phyloP scores from a whole-genome alignment of 2,329 filamentous ascomycete species.

The Exophiala mesophila region DNA sequence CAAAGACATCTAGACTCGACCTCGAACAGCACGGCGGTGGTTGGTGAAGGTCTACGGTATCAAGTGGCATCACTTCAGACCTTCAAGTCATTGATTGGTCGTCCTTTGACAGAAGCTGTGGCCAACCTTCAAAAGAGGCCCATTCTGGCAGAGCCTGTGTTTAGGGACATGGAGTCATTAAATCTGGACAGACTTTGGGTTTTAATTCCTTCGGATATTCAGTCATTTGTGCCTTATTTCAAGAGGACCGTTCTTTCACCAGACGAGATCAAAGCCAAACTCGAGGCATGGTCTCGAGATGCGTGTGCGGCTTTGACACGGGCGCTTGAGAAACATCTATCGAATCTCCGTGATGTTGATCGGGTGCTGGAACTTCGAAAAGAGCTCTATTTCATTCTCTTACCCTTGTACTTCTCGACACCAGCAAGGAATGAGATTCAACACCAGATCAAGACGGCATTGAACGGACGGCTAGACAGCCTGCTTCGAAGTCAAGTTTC shows the following conservation, averaged over 20 bases:
- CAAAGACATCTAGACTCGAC: slow-evolving; percentile 53
- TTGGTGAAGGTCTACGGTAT: slow-evolving; percentile 63
- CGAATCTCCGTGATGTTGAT: slow-evolving; percentile 60
- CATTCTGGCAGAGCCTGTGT: slow-evolving; percentile 65
- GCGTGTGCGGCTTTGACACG: slow-evolving; percentile 56
- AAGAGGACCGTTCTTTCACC: slow-evolving; percentile 70
- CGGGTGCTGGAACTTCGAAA: slow-evolving; percentile 65
- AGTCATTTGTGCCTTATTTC: slow-evolving; percentile 81
- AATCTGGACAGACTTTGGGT: slow-evolving; percentile 70
- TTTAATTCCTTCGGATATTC: slow-evolving; percentile 79
- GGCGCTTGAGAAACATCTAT: slow-evolving; percentile 59
- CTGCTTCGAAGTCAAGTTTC: slow-evolving; percentile 14
- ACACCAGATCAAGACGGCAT: slow-evolving; percentile 60
- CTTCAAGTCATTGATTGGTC: slow-evolving; percentile 70
- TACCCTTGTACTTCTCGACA: slow-evolving; percentile 63
- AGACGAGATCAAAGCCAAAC: slow-evolving; percentile 54
- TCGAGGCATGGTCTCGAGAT: slow-evolving; percentile 59
- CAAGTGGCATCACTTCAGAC: slow-evolving; percentile 74
- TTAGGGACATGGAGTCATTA: slow-evolving; percentile 49
- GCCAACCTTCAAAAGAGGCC: slow-evolving; percentile 63
- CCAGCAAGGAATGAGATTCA: slow-evolving; percentile 56
- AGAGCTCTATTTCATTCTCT: slow-evolving; percentile 68
- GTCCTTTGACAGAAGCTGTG: slow-evolving; percentile 65
- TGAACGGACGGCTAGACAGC: slow-evolving; percentile 53
- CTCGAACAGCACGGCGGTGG: slow-evolving; percentile 45